These are phyloP conservation scores for Hamamelis virginiana DNA, from an alignment of 164 flowering plant species.

Conservation along the genomic window DNA sequence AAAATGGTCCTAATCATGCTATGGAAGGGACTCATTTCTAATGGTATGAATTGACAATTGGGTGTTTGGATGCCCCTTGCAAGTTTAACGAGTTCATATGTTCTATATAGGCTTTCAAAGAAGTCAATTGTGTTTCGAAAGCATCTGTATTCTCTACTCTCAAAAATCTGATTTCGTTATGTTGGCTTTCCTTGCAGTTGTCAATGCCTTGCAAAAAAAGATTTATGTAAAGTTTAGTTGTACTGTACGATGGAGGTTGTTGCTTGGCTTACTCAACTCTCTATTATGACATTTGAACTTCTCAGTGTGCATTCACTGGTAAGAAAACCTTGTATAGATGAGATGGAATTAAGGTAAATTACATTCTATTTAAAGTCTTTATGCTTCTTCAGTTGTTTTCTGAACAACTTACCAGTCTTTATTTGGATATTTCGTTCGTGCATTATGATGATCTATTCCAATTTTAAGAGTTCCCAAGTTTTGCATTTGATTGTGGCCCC, in stretches of 20 bases:
- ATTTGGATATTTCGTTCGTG: too few species aligned
- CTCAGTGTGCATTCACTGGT: slow-evolving; percentile 4
- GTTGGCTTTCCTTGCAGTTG: neutral
- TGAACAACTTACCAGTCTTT: neutral
- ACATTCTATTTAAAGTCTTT: slow-evolving; percentile 7
- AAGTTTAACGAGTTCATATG: neutral
- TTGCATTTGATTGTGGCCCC: too few species aligned
- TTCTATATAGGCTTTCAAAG: neutral
- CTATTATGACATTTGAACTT: neutral
- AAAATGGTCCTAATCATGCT: neutral
- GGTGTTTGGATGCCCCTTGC: neutral
- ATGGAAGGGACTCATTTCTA: neutral
- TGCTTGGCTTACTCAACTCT: neutral
- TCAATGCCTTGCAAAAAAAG: neutral
- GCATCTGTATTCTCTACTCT: neutral
- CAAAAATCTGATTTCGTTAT: neutral
- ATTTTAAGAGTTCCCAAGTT: too few species aligned
- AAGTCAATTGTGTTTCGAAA: neutral
- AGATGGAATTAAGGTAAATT: slow-evolving; percentile 12
- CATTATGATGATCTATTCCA: too few species aligned
- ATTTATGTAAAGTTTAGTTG: neutral
- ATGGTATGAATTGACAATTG: neutral
- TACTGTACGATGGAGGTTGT: neutral
- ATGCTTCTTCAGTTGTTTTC: slow-evolving; percentile 5
- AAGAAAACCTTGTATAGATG: slow-evolving; percentile 20